Evolutionary conservation across 2,329 filamentous ascomycete genomes (phyloP), one percentile per base, ranked within the genome.

Genomic region (Sordariomycetes sp.): DNA sequence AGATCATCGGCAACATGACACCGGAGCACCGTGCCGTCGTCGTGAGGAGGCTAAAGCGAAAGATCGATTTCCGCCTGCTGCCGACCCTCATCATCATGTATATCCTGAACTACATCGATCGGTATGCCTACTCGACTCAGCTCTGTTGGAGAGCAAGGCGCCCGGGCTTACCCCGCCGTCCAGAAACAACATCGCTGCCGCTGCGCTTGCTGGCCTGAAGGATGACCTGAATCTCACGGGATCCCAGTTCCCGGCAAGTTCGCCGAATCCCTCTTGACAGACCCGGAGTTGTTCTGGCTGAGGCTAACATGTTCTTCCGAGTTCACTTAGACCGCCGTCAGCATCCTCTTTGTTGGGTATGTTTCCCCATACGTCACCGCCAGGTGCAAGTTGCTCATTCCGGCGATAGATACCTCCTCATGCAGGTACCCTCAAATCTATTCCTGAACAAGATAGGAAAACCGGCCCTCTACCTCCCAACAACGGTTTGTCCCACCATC

Each of bases 1-100:
- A 64, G 32, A 62, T 68, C 32, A 64, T 73, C 13, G 60, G 65
- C n/a, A 61, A 70, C 57, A 67, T 81, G 63, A 72, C 72, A 1
- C 66, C 68, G 2, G 78, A 79, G 60, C 69, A 80, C 60, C 72
- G 77, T 10, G 59, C 62, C 0, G 60, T 62, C 13, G 70, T 77
- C 5, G 82, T 86, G 67, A 74, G 71, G 60, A 74, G 72, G 55
- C 68, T 87, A 61, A 72, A 77, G 61, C 72, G 77, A 56, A 86
- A 85, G 68, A 80, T 87, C 58, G 84, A 86, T 63, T 60, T 77
- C 10, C 70, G 82, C 50, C 65, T 86, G 20, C 69, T 87, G 63
- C 82, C 82, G 0, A 79, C 80, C 66, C 70, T 85, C 24, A 77
- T 85, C 59, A 64, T 84, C 59, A 83, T 85, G 76, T 85, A 85